Conservation (phyloP, 2,329 filamentous ascomycete species). For the Colletotrichum lentis region DNA sequence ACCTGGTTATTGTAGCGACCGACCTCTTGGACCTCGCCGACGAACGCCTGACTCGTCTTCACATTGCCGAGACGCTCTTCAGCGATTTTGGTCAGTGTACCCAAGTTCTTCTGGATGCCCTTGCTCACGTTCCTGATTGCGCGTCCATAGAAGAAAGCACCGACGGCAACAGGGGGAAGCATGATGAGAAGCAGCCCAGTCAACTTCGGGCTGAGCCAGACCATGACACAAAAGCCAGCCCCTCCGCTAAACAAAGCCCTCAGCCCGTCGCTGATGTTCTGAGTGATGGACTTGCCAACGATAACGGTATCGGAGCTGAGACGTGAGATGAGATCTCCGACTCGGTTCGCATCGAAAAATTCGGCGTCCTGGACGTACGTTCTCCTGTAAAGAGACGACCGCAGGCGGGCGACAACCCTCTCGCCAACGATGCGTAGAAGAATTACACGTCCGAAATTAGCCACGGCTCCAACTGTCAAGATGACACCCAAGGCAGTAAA, state of each 20-base stretch:
- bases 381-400: conserved; percentile 87
- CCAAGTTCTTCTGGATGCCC: conserved; percentile 92
- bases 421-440: conserved; percentile 94
- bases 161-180: conserved; percentile 89
- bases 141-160: conserved; percentile 90
- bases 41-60: conserved; percentile 95
- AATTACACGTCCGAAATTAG: conserved; percentile 94
- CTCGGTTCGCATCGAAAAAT: conserved; percentile 97
- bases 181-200: conserved; percentile 86
- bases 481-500: conserved; percentile 81
- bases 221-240: conserved; percentile 91
- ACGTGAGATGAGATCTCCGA: conserved; percentile 94
- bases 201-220: conserved; percentile 91
- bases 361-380: conserved; percentile 98
- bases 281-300: conserved; percentile 97
- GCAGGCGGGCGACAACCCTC: conserved; percentile 87
- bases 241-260: conserved; percentile 87
- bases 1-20: conserved; percentile 91
- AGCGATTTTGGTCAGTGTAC: conserved; percentile 93
- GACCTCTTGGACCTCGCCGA: conserved; percentile 90
- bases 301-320: conserved; percentile 97
- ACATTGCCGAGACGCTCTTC: conserved; percentile 98
- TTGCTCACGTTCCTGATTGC: conserved; percentile 88
- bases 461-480: conserved; percentile 82
- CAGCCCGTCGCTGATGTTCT: conserved; percentile 96